phyloP scores from a whole-genome alignment of 805 yeast species.

The Metschnikowia reukaufii region DNA sequence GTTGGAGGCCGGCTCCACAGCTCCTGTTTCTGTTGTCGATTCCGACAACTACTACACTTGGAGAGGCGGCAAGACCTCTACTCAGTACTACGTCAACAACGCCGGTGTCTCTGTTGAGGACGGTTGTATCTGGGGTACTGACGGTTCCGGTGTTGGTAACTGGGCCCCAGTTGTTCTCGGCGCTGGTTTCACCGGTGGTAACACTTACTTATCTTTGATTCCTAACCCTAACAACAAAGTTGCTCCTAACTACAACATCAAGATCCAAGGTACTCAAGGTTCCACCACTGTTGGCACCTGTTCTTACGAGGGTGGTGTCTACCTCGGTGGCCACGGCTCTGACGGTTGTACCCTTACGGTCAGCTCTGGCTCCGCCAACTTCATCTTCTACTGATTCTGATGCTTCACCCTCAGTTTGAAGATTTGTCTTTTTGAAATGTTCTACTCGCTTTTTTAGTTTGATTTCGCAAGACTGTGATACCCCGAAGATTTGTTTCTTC shows the following conservation, averaged over 20 bases:
- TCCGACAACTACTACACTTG: slow-evolving; percentile 52
- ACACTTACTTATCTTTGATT: slow-evolving; percentile 67
- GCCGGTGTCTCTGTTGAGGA: slow-evolving; percentile 70
- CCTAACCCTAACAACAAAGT: slow-evolving; percentile 71
- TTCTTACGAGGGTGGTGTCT: slow-evolving; percentile 18
- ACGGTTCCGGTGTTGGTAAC: slow-evolving; percentile 64
- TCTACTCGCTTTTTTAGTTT: slow-evolving; percentile 4
- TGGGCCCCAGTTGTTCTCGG: slow-evolving; percentile 82
- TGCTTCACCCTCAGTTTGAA: background rate
- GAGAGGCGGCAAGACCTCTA: slow-evolving; percentile 63
- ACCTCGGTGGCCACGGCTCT: slow-evolving; percentile 21
- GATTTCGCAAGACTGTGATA: slow-evolving; percentile 13
- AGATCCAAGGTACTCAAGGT: slow-evolving; percentile 33
- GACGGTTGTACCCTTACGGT: slow-evolving; percentile 24
- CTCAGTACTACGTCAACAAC: slow-evolving; percentile 75
- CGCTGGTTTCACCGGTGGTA: slow-evolving; percentile 64
- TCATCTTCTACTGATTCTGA: slow-evolving; percentile 19
- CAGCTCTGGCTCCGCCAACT: slow-evolving; percentile 20
- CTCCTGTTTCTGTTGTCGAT: slow-evolving; percentile 57
- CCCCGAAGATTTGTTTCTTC: slow-evolving; percentile 8
- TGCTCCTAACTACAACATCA: slow-evolving; percentile 43
- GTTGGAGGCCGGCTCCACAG: slow-evolving; percentile 50
- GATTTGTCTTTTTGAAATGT: background rate
- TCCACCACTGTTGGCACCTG: slow-evolving; percentile 20
- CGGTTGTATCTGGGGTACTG: slow-evolving; percentile 71